Percentiles rank a stretch among this genome's conserved stretches.
These are phyloP conservation scores for Oryza officinalis DNA, from an alignment of 176 grass and related monocot species.

Conservation along the genomic window DNA sequence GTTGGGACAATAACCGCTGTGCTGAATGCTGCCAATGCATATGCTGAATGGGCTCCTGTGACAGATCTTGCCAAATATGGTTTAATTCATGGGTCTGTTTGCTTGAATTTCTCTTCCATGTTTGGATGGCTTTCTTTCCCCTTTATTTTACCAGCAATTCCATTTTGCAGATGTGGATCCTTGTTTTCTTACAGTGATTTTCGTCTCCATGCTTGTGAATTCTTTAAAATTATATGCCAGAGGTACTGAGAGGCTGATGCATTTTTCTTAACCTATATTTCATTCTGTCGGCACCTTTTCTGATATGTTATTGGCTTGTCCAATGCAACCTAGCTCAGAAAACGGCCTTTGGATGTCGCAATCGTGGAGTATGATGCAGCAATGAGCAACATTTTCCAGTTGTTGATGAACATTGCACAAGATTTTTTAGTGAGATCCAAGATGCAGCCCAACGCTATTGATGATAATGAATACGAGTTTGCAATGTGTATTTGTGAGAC, in stretches of 20 bases:
- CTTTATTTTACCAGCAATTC: slow-evolving; percentile 29
- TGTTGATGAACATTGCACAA: slow-evolving; percentile 88
- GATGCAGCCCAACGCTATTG: slow-evolving; percentile 57
- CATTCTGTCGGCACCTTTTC: slow-evolving; percentile 2
- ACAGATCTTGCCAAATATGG: slow-evolving; percentile 92
- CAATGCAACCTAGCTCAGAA: slow-evolving; percentile 51
- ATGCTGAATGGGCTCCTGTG: slow-evolving; percentile 95
- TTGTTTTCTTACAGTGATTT: slow-evolving; percentile 88
- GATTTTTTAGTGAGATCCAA: slow-evolving; percentile 77
- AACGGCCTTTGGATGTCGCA: slow-evolving; percentile 80
- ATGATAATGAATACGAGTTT: slow-evolving; percentile 92
- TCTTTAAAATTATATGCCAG: slow-evolving; percentile 92
- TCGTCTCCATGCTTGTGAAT: slow-evolving; percentile 90
- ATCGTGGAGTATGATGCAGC: slow-evolving; percentile 83
- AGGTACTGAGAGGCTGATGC: slow-evolving; percentile 55
- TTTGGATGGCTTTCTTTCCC: slow-evolving; percentile 6
- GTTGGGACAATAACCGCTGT: slow-evolving; percentile 75
- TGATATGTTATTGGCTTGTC: slow-evolving; percentile 37
- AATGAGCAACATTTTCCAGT: slow-evolving; percentile 76
- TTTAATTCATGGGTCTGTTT: slow-evolving; percentile 82
- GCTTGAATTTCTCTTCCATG: slow-evolving; percentile 11
- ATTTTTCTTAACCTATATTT: slow-evolving; percentile 22
- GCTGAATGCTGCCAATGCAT: slow-evolving; percentile 94
- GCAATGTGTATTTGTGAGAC: slow-evolving; percentile 78
- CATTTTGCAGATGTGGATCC: slow-evolving; percentile 68